phyloP scores from a whole-genome alignment of 768 basidiomycete species.

The Hygrophoropsis aurantiaca region DNA sequence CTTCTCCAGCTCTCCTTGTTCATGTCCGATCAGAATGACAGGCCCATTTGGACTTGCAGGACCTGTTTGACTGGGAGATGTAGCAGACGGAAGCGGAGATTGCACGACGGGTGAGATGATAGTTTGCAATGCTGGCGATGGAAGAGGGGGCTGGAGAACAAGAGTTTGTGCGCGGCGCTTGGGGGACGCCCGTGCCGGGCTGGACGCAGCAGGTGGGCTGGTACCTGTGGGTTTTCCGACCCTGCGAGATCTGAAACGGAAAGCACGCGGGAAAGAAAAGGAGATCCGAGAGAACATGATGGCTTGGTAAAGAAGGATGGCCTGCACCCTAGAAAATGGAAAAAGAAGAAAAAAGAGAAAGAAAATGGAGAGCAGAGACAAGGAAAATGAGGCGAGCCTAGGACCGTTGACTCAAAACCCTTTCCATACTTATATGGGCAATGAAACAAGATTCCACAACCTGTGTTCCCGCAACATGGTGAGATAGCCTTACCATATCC shows the following conservation, averaged over 20 bases:
- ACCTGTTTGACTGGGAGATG: neutral
- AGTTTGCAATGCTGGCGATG: neutral
- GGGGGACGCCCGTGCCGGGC: neutral
- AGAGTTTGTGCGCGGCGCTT: neutral
- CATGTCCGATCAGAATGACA: constrained; percentile 13
- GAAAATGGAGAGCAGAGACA: no score
- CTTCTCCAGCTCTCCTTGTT: neutral
- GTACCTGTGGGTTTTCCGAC: neutral
- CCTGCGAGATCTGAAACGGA: constrained; percentile 15
- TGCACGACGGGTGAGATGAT: neutral
- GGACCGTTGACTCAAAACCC: neutral
- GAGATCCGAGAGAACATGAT: constrained; percentile 18
- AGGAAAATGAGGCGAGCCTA: neutral
- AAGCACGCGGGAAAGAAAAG: constrained; percentile 13
- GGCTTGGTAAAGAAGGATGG: constrained; percentile 2
- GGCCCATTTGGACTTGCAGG: neutral
- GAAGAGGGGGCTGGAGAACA: neutral
- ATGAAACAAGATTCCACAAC: neutral
- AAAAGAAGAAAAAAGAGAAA: neutral
- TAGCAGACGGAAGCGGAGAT: neutral
- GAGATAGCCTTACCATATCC: neutral
- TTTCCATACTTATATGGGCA: constrained; percentile 5
- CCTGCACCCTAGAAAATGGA: constrained; percentile 11
- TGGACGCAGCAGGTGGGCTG: neutral
- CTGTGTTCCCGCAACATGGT: constrained; percentile 6